Evolutionary conservation across 2,329 filamentous ascomycete genomes (phyloP), one percentile per base, ranked within the genome.

Genomic region (Stagonosporopsis tanaceti): DNA sequence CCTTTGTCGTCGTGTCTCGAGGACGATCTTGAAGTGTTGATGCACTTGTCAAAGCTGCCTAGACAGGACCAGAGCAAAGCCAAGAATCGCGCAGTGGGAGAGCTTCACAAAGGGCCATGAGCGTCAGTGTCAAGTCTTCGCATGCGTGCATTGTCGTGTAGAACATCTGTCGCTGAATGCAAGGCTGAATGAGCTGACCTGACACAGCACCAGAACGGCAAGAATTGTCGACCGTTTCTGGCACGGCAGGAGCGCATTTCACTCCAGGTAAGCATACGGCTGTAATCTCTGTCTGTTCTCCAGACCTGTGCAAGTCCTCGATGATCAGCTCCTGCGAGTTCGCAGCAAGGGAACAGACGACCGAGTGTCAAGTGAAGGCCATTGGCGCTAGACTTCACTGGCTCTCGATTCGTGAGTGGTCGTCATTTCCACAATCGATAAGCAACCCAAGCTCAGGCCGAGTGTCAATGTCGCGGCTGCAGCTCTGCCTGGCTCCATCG

Each of bases 361-460:
- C 20, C 25, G 12, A 3, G 44, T 27, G 37, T 20, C 25, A 14
- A 3, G 44, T 27, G 37, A 42, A 37, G 40, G 48, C 38, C 34
- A 38, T 45, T 47, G 25, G 48, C 54, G 39, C 30, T 39, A 42
- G 30, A 32, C 12, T 32, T 32, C 30, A 37, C 15, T 37, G 15
- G 14, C 35, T 38, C 35, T 8, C 35, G 3, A 12, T 32, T 38
- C 6, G 37, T 20, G 20, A 22, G 17, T 20, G 39, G 32, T 38
- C 44, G 50, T 50, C 39, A 38, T 48, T 34, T 44, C 37, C 32
- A 37, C 17, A 47, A 57, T 57, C 53, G 53, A 57, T 51, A 57
- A 57, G 52, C 47, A 24, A 34, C 30, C 38, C 51, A 48, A 57
- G 54, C 54, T 34, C n/a, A 34, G 54, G 42, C 35, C 48, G 44